Base-by-base conservation (phyloP, 129 eudicot species). In the Cynara cardunculus region DNA sequence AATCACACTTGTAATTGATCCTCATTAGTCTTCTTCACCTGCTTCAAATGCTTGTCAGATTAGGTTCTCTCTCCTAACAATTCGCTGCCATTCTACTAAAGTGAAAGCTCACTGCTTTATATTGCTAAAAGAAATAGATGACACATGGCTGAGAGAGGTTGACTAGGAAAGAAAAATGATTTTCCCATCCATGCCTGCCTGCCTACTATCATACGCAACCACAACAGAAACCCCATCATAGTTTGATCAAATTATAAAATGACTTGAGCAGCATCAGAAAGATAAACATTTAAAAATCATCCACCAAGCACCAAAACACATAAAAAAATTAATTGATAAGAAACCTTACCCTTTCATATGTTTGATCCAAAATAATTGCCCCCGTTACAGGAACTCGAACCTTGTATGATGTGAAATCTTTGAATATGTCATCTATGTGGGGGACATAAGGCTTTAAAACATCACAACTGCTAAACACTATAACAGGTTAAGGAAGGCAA, bases 371-470 rank as follows among this genome's bases (percentile, higher is more conserved):
- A 77, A 96, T 96, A 39, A 96, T 96, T 22, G 98, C 99, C 56
- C 99, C 99, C 1, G 99, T 96, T 67, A 96, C 99, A 78, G 99
- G 99, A 81, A 96, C 99, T 80, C 95, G 95, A 85, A 92, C 96
- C 88, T 96, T 96, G 91, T 96, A 96, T 3, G 99, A 96, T 25
- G 93, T 91, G 86, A 96, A 96, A 82, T 96, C 99, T 92, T 96
- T 96, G 61, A 96, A 96, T 76, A 96, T 96, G 82, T 96, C 98
- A 85, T 96, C 99, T 81, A 96, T 85, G 71, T 96, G 98, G 6
- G 98, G 89, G 7, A 96, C 98, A 83, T 96, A 93, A 10, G 99
- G 99, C 80, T 89, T 96, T 70, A 96, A 76, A 84, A 96, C 99
- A 86, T 96, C 99, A 80, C 99, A 96, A 31, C 91, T 92, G 89